Evolutionary conservation across 192 early-diverging fungal species (phyloP), one percentile per base, ranked within the genome.

Genomic region (Backusella parvicylindrica): DNA sequence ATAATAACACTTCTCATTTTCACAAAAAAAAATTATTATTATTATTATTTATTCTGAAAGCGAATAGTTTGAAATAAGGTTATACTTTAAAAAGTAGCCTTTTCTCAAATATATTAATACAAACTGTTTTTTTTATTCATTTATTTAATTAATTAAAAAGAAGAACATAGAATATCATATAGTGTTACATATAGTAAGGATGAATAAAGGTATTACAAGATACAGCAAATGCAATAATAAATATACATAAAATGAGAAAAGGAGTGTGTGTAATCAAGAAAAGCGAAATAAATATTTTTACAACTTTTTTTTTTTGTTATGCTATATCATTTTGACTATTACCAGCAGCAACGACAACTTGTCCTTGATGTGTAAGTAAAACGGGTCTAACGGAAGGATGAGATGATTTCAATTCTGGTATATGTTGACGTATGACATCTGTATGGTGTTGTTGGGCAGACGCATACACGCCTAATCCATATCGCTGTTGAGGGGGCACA

Each of bases 371-470:
- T 13, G 49, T 63, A 28, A 72, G 35, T 72, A 72, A 32, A 30
- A 63, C 71, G 28, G 71, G 71, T 28, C 71, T 31, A 36, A 36
- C 50, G 13, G 64, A 36, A 12, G 41, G 37, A 13, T 37, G 36
- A 28, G 30, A 36, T 30, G 49, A 63, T 37, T 49, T 72, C 11
- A 56, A 32, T 38, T 35, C 49, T 35, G 50, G 47, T 35, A 72
- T 56, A 38, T 72, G 71, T 40, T 72, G 71, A 38, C 71, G 71
- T 36, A 72, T 72, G 23, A 72, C 71, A 63, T 72, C 71, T 26
- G 47, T 60, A 26, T 53, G 71, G 23, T 72, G 71, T n/a, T 72
- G 71, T 21, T 72, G 71, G 28, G 71, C 71, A 36, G 71, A 72
- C 1, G 71, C 71, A 64, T 72, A 72, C 2, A 72, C 71, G 38